These are phyloP conservation scores for Calycina herbarum DNA, from an alignment of 2,329 filamentous ascomycete genomes.

Conservation along the genomic window DNA sequence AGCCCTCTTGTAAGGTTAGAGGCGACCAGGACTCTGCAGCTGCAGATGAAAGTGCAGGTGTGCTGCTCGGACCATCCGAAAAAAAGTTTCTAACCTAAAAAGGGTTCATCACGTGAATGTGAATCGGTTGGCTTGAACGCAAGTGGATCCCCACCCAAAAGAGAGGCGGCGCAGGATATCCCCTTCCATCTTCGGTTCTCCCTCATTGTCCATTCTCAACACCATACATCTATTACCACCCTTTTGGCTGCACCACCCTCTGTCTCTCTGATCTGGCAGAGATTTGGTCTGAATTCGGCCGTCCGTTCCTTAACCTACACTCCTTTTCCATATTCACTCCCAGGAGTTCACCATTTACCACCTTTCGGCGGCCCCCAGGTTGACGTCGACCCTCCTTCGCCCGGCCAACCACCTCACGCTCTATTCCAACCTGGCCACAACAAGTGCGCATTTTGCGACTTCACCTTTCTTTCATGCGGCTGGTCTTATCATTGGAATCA, in stretches of 20 bases:
- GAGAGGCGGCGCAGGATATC: not conserved
- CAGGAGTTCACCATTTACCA: not conserved
- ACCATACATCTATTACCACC: conserved; percentile 16
- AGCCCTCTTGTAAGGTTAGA: too few species aligned
- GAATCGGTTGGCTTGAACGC: not conserved
- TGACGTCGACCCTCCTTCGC: not conserved
- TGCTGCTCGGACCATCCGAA: not conserved
- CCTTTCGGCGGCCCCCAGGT: not conserved
- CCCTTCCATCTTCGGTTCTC: conserved; percentile 1
- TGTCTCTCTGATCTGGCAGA: conserved; percentile 5
- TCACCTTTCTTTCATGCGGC: not conserved
- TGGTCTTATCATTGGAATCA: not conserved
- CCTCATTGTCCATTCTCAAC: not conserved
- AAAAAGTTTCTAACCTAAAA: not conserved
- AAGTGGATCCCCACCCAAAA: not conserved
- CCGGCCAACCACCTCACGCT: not conserved
- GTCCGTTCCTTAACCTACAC: conserved; percentile 16
- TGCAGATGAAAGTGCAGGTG: not conserved
- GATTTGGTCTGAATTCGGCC: conserved; percentile 15
- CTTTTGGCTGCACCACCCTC: conserved; percentile 15
- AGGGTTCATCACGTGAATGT: not conserved
- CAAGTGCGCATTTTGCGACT: not conserved
- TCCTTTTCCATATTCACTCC: conserved; percentile 9
- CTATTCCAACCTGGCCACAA: not conserved
- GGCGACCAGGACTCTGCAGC: not conserved